Evolutionary conservation across 2,329 filamentous ascomycete genomes (phyloP).

Genomic region (Phialocephala subalpina): DNA sequence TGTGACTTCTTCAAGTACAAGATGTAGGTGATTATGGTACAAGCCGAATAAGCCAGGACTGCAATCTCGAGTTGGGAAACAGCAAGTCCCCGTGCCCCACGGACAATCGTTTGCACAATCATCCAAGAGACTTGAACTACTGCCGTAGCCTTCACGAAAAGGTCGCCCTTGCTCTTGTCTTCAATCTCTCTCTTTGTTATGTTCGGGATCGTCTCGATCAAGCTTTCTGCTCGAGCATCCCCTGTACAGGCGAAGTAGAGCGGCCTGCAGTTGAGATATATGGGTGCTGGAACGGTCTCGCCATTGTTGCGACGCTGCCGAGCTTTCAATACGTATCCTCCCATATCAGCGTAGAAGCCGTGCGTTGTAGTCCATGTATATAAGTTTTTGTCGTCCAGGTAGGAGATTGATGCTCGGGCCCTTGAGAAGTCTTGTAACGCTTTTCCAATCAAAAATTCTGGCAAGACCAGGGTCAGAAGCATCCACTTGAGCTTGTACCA

Average conservation of each 20-base stretch:
- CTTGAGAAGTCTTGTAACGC: background rate
- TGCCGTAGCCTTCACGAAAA: conserved; percentile 29
- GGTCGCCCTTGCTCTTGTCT: conserved; percentile 34
- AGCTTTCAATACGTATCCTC: conserved; percentile 4
- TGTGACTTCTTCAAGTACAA: conserved; percentile 10
- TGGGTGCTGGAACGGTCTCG: background rate
- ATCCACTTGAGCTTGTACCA: conserved; percentile 10
- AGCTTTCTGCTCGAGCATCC: background rate
- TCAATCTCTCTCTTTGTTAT: conserved; percentile 27
- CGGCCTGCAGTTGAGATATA: conserved; percentile 1
- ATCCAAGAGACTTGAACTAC: conserved; percentile 32
- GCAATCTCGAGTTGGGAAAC: conserved; percentile 24
- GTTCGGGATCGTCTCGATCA: conserved; percentile 4
- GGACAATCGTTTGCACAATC: conserved; percentile 28
- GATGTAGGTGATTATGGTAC: conserved; percentile 13
- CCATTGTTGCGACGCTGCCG: background rate
- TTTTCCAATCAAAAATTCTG: conserved; percentile 6
- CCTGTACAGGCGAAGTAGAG: background rate
- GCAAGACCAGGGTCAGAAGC: conserved; percentile 3
- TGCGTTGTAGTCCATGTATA: conserved; percentile 10
- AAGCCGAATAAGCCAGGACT: conserved; percentile 11
- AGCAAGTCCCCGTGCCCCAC: conserved; percentile 24
- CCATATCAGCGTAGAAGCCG: conserved; percentile 12
- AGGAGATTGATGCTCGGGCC: background rate
- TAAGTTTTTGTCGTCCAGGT: background rate